A percentile compares a stretch with the other conserved stretches of the same genome.
Conservation (phyloP, 2,329 filamentous ascomycete genomes). For the Claviceps capensis region DNA sequence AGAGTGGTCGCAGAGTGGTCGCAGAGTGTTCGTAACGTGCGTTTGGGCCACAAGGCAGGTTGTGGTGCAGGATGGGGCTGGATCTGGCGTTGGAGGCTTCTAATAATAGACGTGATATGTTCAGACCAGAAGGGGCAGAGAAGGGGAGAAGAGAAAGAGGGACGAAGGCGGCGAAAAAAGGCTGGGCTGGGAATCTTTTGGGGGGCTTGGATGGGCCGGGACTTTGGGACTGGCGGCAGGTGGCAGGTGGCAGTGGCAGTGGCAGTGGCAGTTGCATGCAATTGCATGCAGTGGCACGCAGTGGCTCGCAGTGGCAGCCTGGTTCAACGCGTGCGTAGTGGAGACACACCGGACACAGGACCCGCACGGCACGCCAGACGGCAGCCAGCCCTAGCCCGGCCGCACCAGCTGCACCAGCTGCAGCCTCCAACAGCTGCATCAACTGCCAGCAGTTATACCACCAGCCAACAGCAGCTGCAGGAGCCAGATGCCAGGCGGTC, state of each 20-base stretch:
- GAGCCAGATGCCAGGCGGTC: neutral
- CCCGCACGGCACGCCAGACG: neutral
- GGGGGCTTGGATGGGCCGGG: too few species aligned
- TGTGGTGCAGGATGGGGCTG: conserved; percentile 27
- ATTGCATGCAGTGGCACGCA: too few species aligned
- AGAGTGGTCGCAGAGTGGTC: too few species aligned
- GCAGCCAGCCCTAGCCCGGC: neutral
- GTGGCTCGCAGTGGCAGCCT: too few species aligned
- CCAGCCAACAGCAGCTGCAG: neutral
- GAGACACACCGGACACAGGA: neutral
- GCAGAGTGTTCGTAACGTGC: neutral
- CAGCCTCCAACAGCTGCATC: neutral
- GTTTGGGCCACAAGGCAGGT: neutral
- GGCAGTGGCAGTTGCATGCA: too few species aligned
- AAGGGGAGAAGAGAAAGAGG: conserved; percentile 11
- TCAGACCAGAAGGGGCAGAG: conserved; percentile 16
- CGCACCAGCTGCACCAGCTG: neutral
- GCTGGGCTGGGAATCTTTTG: too few species aligned
- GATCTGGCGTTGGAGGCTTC: conserved; percentile 35
- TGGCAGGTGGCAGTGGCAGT: too few species aligned
- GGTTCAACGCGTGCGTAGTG: too few species aligned
- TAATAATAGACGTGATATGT: conserved; percentile 36
- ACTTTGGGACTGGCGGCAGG: too few species aligned
- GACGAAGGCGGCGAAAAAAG: neutral
- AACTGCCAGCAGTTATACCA: neutral